These are phyloP conservation scores for Licmophora abbreviata DNA, from an alignment of 108 stramenopile species.

Conservation along the genomic window DNA sequence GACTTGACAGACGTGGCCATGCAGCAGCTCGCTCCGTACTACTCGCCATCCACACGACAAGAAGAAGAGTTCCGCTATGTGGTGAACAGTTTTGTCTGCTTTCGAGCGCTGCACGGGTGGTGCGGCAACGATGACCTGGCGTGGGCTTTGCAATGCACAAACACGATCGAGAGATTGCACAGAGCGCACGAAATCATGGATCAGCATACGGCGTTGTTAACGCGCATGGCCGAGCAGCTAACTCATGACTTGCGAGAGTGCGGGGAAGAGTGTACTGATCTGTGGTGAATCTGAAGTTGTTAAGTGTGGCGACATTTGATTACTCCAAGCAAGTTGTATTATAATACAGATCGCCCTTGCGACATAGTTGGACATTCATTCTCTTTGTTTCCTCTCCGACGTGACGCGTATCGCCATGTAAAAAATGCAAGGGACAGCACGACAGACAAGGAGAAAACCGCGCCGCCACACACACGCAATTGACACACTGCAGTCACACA, in stretches of 20 bases:
- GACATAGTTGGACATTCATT: no score
- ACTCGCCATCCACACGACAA: constrained; percentile 24
- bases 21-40: constrained; percentile 36
- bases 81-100: constrained; percentile 40
- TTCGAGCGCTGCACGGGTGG: constrained; percentile 29
- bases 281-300: no score
- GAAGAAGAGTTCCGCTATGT: constrained; percentile 53
- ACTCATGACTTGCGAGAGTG: constrained; percentile 46
- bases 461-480: no score
- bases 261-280: constrained; percentile 64
- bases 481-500: no score
- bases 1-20: constrained; percentile 30
- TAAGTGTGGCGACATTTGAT: no score
- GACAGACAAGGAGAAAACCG: no score
- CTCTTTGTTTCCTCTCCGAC: no score
- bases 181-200: constrained; percentile 37
- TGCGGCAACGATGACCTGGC: constrained; percentile 21
- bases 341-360: no score
- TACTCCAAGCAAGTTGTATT: no score
- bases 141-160: constrained; percentile 29
- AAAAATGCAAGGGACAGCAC: no score
- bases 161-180: constrained; percentile 46
- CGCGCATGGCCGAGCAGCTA: constrained; percentile 27
- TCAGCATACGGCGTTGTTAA: constrained; percentile 29
- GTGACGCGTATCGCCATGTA: no score